A percentile compares a stretch with the other conserved stretches of the same genome.
These are phyloP conservation scores for Nyssa sinensis DNA, from an alignment of 148 eudicot genomes.

Conservation along the genomic window DNA sequence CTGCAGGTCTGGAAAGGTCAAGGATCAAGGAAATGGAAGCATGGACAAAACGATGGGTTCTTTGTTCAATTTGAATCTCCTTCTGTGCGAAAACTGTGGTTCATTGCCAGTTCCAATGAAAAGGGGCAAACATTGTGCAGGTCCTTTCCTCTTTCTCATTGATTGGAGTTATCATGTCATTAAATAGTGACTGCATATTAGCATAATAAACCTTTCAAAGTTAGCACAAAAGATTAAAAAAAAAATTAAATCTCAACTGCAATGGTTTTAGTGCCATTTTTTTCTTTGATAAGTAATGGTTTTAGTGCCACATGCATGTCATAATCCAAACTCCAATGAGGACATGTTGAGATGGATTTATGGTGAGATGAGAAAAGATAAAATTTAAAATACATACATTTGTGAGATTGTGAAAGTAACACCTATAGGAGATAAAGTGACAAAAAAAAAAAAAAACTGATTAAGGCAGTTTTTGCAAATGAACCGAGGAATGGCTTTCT, in stretches of 20 bases:
- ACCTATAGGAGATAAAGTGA: no score
- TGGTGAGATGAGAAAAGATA: no score
- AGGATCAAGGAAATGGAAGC: conserved; percentile 97
- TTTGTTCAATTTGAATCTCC: conserved; percentile 93
- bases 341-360: not conserved
- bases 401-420: no score
- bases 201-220: not conserved
- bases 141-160: conserved; percentile 39
- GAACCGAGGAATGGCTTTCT: not conserved
- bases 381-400: no score
- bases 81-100: conserved; percentile 67
- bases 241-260: not conserved
- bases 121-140: conserved; percentile 89
- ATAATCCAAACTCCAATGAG: not conserved
- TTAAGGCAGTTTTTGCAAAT: not conserved
- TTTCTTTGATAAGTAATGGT: no score
- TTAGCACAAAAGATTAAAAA: not conserved
- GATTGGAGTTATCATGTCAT: not conserved
- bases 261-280: not conserved
- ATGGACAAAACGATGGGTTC: conserved; percentile 90
- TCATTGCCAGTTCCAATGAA: conserved; percentile 69
- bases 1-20: conserved; percentile 95
- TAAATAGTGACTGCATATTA: not conserved
- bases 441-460: no score
- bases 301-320: conserved; percentile 1